These are phyloP conservation scores for Saccharomycodes ludwigii DNA, from an alignment of 805 yeast species.

Conservation along the genomic window DNA sequence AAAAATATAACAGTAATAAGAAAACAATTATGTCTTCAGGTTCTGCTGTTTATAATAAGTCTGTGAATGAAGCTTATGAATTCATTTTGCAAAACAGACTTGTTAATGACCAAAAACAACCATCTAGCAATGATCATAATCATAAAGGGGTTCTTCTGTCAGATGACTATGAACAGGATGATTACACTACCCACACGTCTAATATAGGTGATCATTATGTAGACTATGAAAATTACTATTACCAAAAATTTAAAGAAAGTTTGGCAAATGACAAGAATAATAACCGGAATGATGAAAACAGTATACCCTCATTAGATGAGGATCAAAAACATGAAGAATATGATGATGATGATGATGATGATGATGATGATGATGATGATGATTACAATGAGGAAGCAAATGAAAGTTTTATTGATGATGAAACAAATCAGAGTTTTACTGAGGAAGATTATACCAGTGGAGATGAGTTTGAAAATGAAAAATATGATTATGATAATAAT, in stretches of 20 bases:
- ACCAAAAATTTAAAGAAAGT: neutral
- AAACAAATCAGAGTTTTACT: slow-evolving; percentile 3
- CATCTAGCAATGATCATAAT: neutral
- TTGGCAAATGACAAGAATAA: neutral
- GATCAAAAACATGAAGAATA: slow-evolving; percentile 10
- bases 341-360: slow-evolving; percentile 9
- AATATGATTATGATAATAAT: neutral
- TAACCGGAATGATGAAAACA: too few relatives aligned
- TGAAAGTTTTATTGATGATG: slow-evolving; percentile 12
- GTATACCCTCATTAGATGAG: too few relatives aligned
- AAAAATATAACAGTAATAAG: neutral
- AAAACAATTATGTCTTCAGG: neutral
- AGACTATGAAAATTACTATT: neutral
- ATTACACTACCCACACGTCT: neutral
- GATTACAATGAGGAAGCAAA: slow-evolving; percentile 11
- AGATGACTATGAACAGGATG: neutral
- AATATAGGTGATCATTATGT: neutral
- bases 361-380: slow-evolving; percentile 8
- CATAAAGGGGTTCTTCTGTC: too few relatives aligned
- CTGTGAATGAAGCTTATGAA: neutral
- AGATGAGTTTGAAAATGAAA: neutral
- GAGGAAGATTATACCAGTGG: neutral
- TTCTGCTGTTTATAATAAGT: neutral
- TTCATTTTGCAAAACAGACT: neutral
- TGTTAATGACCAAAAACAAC: neutral